Evolutionary conservation across 176 grass and related monocot species (phyloP).

Genomic region (Poa annua): DNA sequence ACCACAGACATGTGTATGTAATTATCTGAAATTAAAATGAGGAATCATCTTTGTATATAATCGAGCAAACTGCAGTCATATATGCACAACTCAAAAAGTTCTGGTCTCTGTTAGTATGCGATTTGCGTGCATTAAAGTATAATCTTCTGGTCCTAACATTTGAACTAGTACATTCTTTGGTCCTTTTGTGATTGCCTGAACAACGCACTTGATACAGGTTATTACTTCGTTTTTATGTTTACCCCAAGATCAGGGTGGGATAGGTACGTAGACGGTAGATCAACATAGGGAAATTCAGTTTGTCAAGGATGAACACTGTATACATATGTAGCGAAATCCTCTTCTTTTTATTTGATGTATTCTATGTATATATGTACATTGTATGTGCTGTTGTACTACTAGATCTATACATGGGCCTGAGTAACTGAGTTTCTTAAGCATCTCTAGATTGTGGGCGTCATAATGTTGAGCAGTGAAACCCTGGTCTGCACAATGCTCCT

Average conservation of each 20-base stretch:
- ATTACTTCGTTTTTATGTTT: background rate
- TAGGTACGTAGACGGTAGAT: background rate
- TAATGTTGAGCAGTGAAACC: constrained; percentile 66
- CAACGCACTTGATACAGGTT: no score
- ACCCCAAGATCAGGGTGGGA: background rate
- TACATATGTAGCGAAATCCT: background rate
- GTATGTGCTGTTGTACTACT: background rate
- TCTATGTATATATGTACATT: background rate
- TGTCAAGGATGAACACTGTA: no score
- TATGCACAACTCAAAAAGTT: no score
- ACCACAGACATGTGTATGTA: no score
- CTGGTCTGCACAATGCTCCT: constrained; percentile 47
- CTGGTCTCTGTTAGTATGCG: no score
- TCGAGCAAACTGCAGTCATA: no score
- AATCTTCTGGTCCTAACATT: no score
- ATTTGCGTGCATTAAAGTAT: no score
- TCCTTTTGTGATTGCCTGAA: no score
- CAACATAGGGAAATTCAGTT: background rate
- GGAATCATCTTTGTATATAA: no score
- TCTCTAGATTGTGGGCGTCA: constrained; percentile 50
- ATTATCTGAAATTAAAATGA: no score
- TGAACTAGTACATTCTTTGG: no score
- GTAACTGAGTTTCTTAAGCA: background rate
- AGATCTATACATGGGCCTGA: background rate
- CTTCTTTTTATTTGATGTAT: background rate